phyloP scores from a whole-genome alignment of 2,329 filamentous ascomycete genomes.

The Tolypocladium cylindrosporum region DNA sequence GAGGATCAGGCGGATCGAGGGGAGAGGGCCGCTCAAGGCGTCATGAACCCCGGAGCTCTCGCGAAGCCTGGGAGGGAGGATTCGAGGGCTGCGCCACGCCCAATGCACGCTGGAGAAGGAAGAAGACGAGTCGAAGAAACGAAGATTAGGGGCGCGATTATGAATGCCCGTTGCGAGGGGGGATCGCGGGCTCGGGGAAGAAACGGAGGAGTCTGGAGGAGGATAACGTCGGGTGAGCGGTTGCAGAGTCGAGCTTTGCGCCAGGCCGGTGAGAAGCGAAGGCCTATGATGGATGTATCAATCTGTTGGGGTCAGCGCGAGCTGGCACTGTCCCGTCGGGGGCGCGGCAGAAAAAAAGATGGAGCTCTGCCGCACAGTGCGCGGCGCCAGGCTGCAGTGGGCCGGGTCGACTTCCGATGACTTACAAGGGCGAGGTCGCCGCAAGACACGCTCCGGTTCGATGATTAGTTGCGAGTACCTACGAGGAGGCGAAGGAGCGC shows the following conservation, averaged over 20 bases:
- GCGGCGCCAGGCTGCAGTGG: too few relatives aligned
- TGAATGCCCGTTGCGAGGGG: background rate
- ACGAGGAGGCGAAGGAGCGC: too few relatives aligned
- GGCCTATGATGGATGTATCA: background rate
- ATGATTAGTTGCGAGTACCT: too few relatives aligned
- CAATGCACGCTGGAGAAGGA: background rate
- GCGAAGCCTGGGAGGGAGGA: background rate
- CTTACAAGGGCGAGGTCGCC: too few relatives aligned
- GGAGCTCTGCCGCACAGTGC: background rate
- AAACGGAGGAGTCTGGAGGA: background rate
- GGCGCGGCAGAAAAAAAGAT: background rate
- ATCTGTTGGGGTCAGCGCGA: conserved; percentile 3
- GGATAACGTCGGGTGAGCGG: background rate
- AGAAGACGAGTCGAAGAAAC: background rate
- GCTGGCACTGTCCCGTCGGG: background rate
- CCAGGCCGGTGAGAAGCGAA: background rate
- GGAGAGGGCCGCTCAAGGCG: background rate
- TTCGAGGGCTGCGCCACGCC: background rate
- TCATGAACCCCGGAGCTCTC: conserved; percentile 1
- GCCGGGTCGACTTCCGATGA: background rate
- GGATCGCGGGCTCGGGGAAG: background rate
- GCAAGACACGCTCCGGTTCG: too few relatives aligned
- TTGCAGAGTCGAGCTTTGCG: background rate
- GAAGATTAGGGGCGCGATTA: background rate
- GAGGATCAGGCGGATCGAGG: background rate